phyloP scores from a whole-genome alignment of 2,329 filamentous ascomycete genomes.

The Colletotrichum shisoi region DNA sequence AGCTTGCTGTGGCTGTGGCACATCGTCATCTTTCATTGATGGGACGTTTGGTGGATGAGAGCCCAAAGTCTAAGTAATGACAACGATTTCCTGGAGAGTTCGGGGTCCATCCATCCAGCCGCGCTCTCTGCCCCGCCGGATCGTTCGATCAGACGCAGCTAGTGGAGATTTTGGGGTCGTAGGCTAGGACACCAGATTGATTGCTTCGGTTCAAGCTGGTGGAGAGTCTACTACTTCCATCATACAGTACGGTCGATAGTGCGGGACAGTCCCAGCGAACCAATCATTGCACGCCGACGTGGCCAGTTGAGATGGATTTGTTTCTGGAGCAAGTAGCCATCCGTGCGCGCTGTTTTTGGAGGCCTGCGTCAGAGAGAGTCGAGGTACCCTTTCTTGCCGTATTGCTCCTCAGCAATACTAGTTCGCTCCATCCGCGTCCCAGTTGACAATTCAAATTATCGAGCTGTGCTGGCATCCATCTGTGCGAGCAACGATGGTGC shows the following conservation, averaged over 20 bases:
- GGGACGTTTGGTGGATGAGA: conserved; percentile 17
- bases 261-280: conserved; percentile 13
- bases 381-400: neutral
- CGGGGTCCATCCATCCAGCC: conserved; percentile 20
- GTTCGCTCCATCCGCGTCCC: conserved; percentile 9
- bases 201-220: conserved; percentile 22
- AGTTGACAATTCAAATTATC: conserved; percentile 19
- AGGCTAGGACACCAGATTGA: conserved; percentile 25
- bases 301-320: conserved; percentile 12
- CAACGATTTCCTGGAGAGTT: conserved; percentile 23
- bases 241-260: neutral
- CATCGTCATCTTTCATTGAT: conserved; percentile 29
- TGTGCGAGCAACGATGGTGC: conserved; percentile 25
- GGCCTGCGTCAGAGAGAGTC: conserved; percentile 14
- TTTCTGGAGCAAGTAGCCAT: conserved; percentile 2
- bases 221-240: conserved; percentile 10
- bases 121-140: conserved; percentile 23
- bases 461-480: conserved; percentile 12
- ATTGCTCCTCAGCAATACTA: conserved; percentile 4
- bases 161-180: conserved; percentile 26
- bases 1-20: conserved; percentile 9
- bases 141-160: conserved; percentile 17
- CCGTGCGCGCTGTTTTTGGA: neutral
- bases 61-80: conserved; percentile 21
- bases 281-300: conserved; percentile 7